Base-by-base conservation (phyloP, 768 basidiomycete species). In the Auricularia auricula-judae region DNA sequence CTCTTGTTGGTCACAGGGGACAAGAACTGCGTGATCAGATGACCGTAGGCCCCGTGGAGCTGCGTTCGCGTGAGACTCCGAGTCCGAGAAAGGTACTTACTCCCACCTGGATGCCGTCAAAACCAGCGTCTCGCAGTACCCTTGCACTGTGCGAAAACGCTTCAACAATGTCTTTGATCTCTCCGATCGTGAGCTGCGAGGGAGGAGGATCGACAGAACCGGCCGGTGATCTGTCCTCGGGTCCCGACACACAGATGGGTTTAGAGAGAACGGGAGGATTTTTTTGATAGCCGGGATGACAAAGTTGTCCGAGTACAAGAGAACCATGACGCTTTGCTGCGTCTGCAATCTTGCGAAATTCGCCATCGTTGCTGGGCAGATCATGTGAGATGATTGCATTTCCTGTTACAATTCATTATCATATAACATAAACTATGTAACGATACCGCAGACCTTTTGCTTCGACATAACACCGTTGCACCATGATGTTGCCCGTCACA, bases 1-100 rank as follows among this genome's bases (percentile, higher is more conserved):
- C 80, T 74, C 42, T 71, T 66, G 72, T 81, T 81, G 47, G 76
- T 75, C 47, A 78, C 36, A 0, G 79, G 79, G 18, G 76, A 76
- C 18, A 73, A 60, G 69, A 80, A 81, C 4, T 64, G 51, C 66
- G 71, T 70, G 3, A 72, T 29, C 8, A 72, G 68, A 65, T 74
- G 72, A 43, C 73, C 75, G 66, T 76, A 74, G 33, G 75, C 75
- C 43, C 71, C 73, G 66, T 76, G 75, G 36, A 76, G 68, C 65
- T 75, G 73, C 36, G 70, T 42, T 14, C 7, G 39, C 39, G 8
- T 42, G 7, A 7, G 8, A 42, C 12, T 7, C 8, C 39, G 47
- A 51, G 7, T 18, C 16, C 5, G 7, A 18, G 47, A 51, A 51
- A 51, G 21, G 47, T 29, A 29, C 29, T 29, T 29, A 29, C 29